phyloP scores from a whole-genome alignment of 805 yeast species.

The Pichia nanzhaoensis region DNA sequence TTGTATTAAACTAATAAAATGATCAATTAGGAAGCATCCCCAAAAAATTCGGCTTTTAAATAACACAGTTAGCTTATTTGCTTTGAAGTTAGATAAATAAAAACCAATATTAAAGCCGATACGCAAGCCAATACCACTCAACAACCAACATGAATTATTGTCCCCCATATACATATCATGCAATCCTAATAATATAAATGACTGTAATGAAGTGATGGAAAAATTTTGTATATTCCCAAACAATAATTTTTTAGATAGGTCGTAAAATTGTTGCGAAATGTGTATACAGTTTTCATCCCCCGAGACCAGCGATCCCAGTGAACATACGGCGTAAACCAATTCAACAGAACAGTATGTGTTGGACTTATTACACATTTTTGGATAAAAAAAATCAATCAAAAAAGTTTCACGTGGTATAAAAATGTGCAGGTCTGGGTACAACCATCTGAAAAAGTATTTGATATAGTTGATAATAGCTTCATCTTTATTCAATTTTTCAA shows the following conservation, averaged over 20 bases:
- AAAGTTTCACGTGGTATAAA: conserved; percentile 61
- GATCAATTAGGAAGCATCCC: conserved; percentile 64
- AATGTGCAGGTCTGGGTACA: conserved; percentile 57
- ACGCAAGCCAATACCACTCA: conserved; percentile 54
- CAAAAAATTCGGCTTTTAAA: conserved; percentile 57
- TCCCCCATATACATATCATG: conserved; percentile 57
- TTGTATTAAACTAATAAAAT: conserved; percentile 49
- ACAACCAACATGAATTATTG: conserved; percentile 56
- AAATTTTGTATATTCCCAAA: conserved; percentile 38
- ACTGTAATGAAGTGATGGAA: conserved; percentile 50
- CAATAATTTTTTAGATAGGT: conserved; percentile 38
- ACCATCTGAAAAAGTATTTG: conserved; percentile 46
- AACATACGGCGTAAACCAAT: conserved; percentile 49
- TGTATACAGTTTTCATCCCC: conserved; percentile 32
- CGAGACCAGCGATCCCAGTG: conserved; percentile 46
- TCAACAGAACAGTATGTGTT: conserved; percentile 47
- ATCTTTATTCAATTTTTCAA: conserved; percentile 21
- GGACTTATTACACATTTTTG: conserved; percentile 26
- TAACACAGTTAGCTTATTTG: conserved; percentile 34
- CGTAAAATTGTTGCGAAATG: conserved; percentile 38
- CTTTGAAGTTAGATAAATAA: conserved; percentile 35
- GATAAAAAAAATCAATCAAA: conserved; percentile 52
- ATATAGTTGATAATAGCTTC: conserved; percentile 15
- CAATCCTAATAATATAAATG: conserved; percentile 50
- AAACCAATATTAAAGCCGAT: conserved; percentile 63